Evolutionary conservation across 1,139 yeast species (phyloP).

Genomic region (Suhomyces anneliseae): DNA sequence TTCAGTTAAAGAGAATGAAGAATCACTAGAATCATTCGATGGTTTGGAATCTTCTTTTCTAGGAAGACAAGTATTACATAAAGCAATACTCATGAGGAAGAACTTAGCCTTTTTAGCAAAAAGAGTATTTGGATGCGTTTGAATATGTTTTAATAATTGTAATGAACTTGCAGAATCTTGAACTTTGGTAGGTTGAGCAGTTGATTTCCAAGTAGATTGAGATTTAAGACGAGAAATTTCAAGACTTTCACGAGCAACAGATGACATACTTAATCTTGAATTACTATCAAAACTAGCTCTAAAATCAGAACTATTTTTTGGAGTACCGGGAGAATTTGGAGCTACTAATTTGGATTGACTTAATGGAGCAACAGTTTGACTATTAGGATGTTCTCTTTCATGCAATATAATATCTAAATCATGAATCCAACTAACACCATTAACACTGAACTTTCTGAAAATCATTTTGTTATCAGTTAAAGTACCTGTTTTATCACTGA

Average conservation of each 20-base stretch:
- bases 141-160: conserved; percentile 68
- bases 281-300: conserved; percentile 6
- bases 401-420: conserved; percentile 55
- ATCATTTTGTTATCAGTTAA: conserved; percentile 89
- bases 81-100: conserved; percentile 76
- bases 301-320: conserved; percentile 9
- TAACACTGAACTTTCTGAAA: conserved; percentile 77
- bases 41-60: conserved; percentile 19
- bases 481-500: conserved; percentile 97
- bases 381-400: conserved; percentile 7
- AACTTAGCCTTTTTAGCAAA: conserved; percentile 76
- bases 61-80: conserved; percentile 90
- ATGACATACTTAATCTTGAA: conserved; percentile 32
- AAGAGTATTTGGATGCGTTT: conserved; percentile 64
- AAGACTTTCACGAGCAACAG: conserved; percentile 34
- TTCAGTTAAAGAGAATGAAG: conserved; percentile 11
- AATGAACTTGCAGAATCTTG: conserved; percentile 38
- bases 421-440: conserved; percentile 90
- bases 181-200: conserved; percentile 36
- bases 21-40: conserved; percentile 2
- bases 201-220: conserved; percentile 34
- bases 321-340: neutral
- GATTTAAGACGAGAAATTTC: conserved; percentile 21
- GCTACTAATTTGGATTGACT: neutral
- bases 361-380: conserved; percentile 4